A percentile compares a stretch with the other conserved stretches of the same genome.
These are phyloP conservation scores for Gastrolobium bilobum DNA, from an alignment of 306 rosid species.

Conservation along the genomic window DNA sequence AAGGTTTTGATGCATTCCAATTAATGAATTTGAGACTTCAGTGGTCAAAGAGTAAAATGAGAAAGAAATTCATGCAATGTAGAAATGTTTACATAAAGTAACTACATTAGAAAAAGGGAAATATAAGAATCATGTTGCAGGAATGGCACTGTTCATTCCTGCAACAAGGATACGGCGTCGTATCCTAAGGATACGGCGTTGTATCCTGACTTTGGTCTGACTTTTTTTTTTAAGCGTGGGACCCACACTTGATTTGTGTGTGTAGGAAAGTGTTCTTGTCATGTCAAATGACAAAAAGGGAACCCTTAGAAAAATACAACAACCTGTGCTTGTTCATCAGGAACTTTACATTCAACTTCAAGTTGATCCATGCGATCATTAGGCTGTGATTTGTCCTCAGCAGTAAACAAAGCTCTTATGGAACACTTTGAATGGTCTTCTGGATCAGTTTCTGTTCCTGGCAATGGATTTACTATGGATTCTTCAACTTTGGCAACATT, in stretches of 20 bases:
- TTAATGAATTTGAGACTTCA: neutral
- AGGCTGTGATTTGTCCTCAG: constrained; percentile 12
- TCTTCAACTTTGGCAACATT: constrained; percentile 18
- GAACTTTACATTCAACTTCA: constrained; percentile 37
- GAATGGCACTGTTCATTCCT: no score
- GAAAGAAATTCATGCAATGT: neutral
- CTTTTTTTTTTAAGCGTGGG: no score
- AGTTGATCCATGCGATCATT: constrained; percentile 29
- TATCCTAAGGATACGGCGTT: no score
- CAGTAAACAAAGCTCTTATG: constrained; percentile 1
- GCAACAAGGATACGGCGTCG: no score
- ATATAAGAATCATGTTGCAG: no score
- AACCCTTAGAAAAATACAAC: neutral
- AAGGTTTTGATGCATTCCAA: neutral
- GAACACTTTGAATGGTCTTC: constrained; percentile 34
- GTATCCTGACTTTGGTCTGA: no score
- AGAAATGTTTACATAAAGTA: neutral
- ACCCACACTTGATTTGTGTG: no score
- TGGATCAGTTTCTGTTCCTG: constrained; percentile 28
- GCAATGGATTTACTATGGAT: neutral
- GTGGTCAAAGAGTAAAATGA: neutral
- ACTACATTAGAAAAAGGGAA: neutral
- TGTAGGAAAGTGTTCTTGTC: no score
- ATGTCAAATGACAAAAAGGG: no score
- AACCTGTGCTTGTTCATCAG: constrained; percentile 49